phyloP scores from a whole-genome alignment of 164 flowering plant species.

The Hamamelis virginiana region DNA sequence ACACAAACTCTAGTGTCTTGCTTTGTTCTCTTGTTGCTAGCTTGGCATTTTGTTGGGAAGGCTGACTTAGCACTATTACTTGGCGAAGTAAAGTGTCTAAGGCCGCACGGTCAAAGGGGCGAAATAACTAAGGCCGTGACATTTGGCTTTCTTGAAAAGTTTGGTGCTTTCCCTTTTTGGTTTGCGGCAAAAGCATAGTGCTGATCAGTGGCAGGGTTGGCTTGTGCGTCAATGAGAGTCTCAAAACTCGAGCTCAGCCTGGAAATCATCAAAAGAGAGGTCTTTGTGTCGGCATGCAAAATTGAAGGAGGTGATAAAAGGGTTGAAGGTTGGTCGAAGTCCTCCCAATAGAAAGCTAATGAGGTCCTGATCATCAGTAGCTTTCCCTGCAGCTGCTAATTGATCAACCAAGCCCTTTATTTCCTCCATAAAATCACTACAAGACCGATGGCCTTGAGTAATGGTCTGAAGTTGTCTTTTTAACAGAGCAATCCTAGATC shows the following conservation, averaged over 20 bases:
- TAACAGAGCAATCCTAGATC: constrained; percentile 6
- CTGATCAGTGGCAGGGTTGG: background rate
- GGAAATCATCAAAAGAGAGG: constrained; percentile 4
- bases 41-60: too few relatives aligned
- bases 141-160: background rate
- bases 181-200: constrained; percentile 4
- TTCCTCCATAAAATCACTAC: constrained; percentile 4
- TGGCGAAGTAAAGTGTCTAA: too few relatives aligned
- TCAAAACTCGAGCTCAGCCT: constrained; percentile 7
- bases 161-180: background rate
- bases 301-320: constrained; percentile 2
- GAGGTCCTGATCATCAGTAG: constrained; percentile 5
- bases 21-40: too few relatives aligned
- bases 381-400: constrained; percentile 1
- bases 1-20: too few relatives aligned
- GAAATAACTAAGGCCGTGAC: too few relatives aligned
- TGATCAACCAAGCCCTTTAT: constrained; percentile 1
- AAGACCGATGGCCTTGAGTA: constrained; percentile 8
- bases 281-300: constrained; percentile 2
- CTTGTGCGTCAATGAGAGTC: constrained; percentile 3
- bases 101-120: too few relatives aligned
- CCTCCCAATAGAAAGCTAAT: constrained; percentile 2
- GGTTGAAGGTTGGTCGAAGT: background rate
- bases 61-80: too few relatives aligned
- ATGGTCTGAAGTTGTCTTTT: constrained; percentile 9